These are phyloP conservation scores for Ophiostoma sp. DNA, from an alignment of 2,329 filamentous ascomycete species.

Conservation along the genomic window DNA sequence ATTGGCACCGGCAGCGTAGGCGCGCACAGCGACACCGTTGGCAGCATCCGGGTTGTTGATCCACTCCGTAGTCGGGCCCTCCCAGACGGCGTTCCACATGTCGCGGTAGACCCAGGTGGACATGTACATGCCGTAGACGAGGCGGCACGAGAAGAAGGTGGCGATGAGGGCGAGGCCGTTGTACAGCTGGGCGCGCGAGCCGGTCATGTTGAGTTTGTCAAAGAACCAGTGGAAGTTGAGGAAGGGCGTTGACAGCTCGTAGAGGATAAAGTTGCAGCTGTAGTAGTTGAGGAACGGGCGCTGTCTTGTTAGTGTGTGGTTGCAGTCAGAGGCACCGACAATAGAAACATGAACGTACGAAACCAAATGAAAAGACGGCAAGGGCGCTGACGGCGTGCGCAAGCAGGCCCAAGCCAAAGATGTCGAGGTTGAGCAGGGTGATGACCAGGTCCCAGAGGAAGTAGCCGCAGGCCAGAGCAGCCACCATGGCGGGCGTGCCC, in stretches of 20 bases:
- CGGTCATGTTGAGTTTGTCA: conserved; percentile 78
- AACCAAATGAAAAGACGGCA: conserved; percentile 69
- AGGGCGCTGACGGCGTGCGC: conserved; percentile 72
- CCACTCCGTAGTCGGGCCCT: conserved; percentile 34
- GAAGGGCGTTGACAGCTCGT: conserved; percentile 80
- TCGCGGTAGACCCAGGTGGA: conserved; percentile 65
- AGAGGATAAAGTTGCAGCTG: conserved; percentile 73
- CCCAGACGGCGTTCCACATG: conserved; percentile 55
- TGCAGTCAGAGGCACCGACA: neutral
- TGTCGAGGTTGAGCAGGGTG: conserved; percentile 60
- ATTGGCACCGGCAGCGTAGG: conserved; percentile 45
- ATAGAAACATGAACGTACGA: conserved; percentile 33
- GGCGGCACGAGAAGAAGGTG: conserved; percentile 71
- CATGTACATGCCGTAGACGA: conserved; percentile 72
- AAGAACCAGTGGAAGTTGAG: conserved; percentile 90
- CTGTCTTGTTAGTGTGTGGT: conserved; percentile 40
- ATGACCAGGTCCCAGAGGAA: conserved; percentile 78
- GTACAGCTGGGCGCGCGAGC: conserved; percentile 65
- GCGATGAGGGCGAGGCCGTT: conserved; percentile 68
- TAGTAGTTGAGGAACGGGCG: conserved; percentile 82
- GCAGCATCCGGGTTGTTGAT: conserved; percentile 30
- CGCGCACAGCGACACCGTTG: conserved; percentile 38
- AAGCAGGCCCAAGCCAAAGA: conserved; percentile 72
- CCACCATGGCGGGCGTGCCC: conserved; percentile 64
- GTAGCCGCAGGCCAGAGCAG: conserved; percentile 72